phyloP scores from a whole-genome alignment of 2,329 filamentous ascomycete species.

The Bisporella sp. region DNA sequence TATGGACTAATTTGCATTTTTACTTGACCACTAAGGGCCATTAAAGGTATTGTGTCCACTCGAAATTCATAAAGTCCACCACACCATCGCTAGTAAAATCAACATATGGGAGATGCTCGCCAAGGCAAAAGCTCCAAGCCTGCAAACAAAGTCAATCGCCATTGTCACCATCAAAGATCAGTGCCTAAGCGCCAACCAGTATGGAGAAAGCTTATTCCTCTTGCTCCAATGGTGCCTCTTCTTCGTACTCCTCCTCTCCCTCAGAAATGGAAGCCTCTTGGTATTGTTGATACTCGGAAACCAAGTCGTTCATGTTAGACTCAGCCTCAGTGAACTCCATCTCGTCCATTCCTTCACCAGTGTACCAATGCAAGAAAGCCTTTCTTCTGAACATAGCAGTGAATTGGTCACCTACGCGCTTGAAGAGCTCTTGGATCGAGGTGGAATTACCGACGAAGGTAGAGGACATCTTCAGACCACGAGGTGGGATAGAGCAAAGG shows the following conservation, averaged over 20 bases:
- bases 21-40: too few relatives aligned
- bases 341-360: slow-evolving; percentile 99
- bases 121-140: too few relatives aligned
- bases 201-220: slow-evolving; percentile 34
- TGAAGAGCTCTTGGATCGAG: slow-evolving; percentile 99
- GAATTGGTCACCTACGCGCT: slow-evolving; percentile 99
- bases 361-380: slow-evolving; percentile 99
- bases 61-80: too few relatives aligned
- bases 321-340: slow-evolving; percentile 99
- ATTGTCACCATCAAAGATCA: too few relatives aligned
- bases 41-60: too few relatives aligned
- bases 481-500: slow-evolving; percentile 96
- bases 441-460: slow-evolving; percentile 99
- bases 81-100: too few relatives aligned
- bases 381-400: slow-evolving; percentile 99
- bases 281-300: slow-evolving; percentile 99
- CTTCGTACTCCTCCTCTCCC: slow-evolving; percentile 85
- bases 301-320: slow-evolving; percentile 99
- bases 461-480: slow-evolving; percentile 97
- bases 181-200: too few relatives aligned
- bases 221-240: slow-evolving; percentile 73
- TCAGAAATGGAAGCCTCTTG: slow-evolving; percentile 97
- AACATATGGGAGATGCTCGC: too few relatives aligned
- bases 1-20: too few relatives aligned
- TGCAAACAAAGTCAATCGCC: too few relatives aligned